These are phyloP conservation scores for Vanilla planifolia DNA, from an alignment of 106 monocot genomes.

Conservation along the genomic window DNA sequence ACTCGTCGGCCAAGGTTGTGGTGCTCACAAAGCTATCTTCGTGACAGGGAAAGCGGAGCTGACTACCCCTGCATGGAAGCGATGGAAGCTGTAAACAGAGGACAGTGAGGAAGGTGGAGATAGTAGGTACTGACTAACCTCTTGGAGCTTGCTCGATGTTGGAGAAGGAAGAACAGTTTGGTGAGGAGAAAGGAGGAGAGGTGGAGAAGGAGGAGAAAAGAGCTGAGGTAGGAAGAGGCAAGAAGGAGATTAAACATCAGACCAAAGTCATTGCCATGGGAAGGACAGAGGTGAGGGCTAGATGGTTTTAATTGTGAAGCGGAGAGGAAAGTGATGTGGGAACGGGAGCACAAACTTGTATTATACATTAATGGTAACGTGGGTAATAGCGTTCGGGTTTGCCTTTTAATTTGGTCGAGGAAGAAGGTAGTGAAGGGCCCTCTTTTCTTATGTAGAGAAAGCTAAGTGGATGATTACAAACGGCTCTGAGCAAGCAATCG, in stretches of 20 bases:
- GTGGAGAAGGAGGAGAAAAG: conserved; percentile 48
- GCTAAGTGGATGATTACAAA: background rate
- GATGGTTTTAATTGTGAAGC: conserved; percentile 10
- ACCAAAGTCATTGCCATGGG: background rate
- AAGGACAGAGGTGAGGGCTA: background rate
- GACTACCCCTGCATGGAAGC: conserved; percentile 23
- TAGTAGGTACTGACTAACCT: conserved; percentile 2
- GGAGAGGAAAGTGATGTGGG: background rate
- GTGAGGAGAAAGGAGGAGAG: conserved; percentile 36
- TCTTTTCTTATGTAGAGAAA: background rate
- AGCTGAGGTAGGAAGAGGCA: conserved; percentile 21
- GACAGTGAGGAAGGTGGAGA: conserved; percentile 3
- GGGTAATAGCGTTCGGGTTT: background rate
- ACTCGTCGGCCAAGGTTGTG: background rate
- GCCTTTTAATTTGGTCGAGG: background rate
- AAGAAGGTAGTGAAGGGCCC: background rate
- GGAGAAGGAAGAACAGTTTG: conserved; percentile 47
- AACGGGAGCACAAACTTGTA: background rate
- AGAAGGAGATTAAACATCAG: conserved; percentile 36
- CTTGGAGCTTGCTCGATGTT: conserved; percentile 7
- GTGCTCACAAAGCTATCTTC: conserved; percentile 10
- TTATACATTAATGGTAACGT: conserved; percentile 33
- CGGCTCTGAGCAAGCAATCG: too few relatives aligned
- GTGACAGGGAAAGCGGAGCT: background rate
- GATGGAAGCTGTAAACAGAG: background rate